Base-by-base conservation (phyloP, 129 eudicot species). In the Glebionis coronaria region DNA sequence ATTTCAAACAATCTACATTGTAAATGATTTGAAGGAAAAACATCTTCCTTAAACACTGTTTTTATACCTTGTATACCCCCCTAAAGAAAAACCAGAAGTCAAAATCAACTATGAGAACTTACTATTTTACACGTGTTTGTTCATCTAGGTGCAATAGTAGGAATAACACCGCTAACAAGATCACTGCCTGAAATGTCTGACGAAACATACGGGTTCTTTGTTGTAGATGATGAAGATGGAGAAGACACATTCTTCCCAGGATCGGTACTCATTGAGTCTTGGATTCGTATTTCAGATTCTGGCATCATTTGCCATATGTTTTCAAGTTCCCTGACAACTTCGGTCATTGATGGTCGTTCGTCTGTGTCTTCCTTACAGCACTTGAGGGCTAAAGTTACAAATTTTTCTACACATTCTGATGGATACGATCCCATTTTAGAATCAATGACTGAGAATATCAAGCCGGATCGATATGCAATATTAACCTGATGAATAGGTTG, bases 291-390 rank as follows among this genome's bases (percentile, higher is more conserved):
- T 23, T 85, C 89, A 0, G 87, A 88, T 42, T 85, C 98, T 0
- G 91, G 95, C 85, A 83, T 81, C 88, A 83, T 76, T 0, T 40
- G 61, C 83, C 91, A 73, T 68, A 92, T 83, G 68, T 51, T 76
- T 73, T 92, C 95, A 0, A 92, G 96, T 73, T 88, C 98, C 14
- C 91, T 75, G 15, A 81, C 88, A 11, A 92, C 89, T 72, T 88
- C 96, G 2, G 88, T 81, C 98, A 92, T 92, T 5, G 91, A 73
- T 53, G 98, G 98, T 9, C 98, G 82, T 49, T 73, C 76, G 61
- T 81, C 79, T 3, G 98, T 83, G 64, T 88, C 96, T 10, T 92
- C 96, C 71, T 78, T 82, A 77, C 98, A 92, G 73, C 98, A 88
- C 65, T 82, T 88, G 27, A 92, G 89, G 16, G 89, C 95, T 14